Evolutionary conservation across 805 yeast genomes (phyloP), one percentile per base, ranked within the genome.

Genomic region (Nakazawaea holstii): DNA sequence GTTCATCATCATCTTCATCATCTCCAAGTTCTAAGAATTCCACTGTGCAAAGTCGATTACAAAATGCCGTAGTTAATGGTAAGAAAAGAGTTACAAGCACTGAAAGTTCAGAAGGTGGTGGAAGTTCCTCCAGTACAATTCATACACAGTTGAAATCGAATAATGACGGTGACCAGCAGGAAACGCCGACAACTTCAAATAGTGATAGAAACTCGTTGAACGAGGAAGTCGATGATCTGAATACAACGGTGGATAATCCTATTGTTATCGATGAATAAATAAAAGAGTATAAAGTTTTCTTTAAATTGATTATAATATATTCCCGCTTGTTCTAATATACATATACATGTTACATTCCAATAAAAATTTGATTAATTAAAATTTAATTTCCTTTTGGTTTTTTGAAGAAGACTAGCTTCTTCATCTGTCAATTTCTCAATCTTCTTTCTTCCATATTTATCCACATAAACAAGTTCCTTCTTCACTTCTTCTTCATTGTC

Each of bases 361-460:
- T 30, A 30, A n/a, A 26, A 15, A 4, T 10, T 17, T 14, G 4
- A 20, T n/a, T 43, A 39, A 13, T 43, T 29, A 41, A 41, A 41
- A 24, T 20, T 33, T 32, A 41, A 48, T 28, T 32, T 41, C 30
- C 49, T 57, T 41, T 54, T 62, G 32, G 69, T 67, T 49, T 59
- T 59, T 35, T 56, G 44, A 31, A 48, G 59, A 37, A 51, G 43
- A 33, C 53, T 46, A 14, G 52, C 54, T 29, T 63, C 61, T 30
- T 52, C 57, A 3, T 45, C 36, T 2, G 55, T 43, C 26, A 61
- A 41, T 32, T 45, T 45, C 44, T 62, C 55, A 17, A 56, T 50
- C 14, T 60, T 53, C n/a, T 57, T 62, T 8, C 64, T 59, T 7
- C 72, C 71, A 38, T 54, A 59, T 50, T 63, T 68, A 49, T 67